These are phyloP conservation scores for Acaromyces ingoldii DNA, from an alignment of 1,284 basidiomycete genomes.

Conservation along the genomic window DNA sequence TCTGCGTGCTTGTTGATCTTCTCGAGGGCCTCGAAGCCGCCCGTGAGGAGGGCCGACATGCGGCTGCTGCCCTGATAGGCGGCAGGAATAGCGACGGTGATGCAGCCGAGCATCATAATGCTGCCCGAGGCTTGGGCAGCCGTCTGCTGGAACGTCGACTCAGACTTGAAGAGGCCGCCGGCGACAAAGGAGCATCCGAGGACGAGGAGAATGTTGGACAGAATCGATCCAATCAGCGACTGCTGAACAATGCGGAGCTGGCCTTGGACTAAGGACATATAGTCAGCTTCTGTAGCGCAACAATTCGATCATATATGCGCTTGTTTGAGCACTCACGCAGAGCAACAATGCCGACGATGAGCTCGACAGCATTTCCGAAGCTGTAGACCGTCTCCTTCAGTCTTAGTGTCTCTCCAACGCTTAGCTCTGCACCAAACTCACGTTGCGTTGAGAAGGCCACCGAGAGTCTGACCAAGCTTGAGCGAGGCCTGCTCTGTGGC, in stretches of 20 bases:
- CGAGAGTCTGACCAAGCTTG: conserved; percentile 44
- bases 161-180: conserved; percentile 46
- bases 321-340: too few species aligned
- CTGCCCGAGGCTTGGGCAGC: conserved; percentile 47
- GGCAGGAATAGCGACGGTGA: conserved; percentile 86
- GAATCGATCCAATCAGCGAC: conserved; percentile 44
- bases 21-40: conserved; percentile 1
- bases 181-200: conserved; percentile 46
- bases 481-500: conserved; percentile 46
- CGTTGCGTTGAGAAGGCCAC: conserved; percentile 49
- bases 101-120: conserved; percentile 81
- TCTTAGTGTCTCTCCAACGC: not conserved
- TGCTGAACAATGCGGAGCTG: conserved; percentile 49
- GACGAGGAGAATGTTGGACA: conserved; percentile 48
- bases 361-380: conserved; percentile 49
- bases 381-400: too few species aligned
- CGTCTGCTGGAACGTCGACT: conserved; percentile 47
- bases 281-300: not conserved
- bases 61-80: conserved; percentile 61
- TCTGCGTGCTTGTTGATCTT: not conserved
- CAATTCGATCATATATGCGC: conserved; percentile 51
- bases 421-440: conserved; percentile 3
- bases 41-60: conserved; percentile 9
- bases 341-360: conserved; percentile 63
- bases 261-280: conserved; percentile 13